Conservation (phyloP, 2,329 filamentous ascomycete species). For the Cytospora mali region DNA sequence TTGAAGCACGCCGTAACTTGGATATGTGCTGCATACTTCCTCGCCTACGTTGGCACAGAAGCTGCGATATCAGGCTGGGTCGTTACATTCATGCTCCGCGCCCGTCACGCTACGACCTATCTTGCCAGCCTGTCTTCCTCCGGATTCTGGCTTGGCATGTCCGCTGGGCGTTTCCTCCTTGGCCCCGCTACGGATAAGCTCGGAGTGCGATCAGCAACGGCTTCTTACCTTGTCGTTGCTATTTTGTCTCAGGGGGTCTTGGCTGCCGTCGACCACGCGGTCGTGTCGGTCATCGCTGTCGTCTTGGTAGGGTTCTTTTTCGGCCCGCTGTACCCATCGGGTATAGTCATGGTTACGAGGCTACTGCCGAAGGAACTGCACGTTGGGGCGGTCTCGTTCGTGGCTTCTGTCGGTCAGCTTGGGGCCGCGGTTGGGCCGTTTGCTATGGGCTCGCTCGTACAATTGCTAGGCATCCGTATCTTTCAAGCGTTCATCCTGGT, state of each 20-base stretch:
- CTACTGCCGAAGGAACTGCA: conserved; percentile 44
- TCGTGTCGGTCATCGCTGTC: conserved; percentile 38
- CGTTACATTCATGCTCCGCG: conserved; percentile 47
- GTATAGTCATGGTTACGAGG: conserved; percentile 41
- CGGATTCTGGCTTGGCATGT: conserved; percentile 49
- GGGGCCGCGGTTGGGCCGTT: conserved; percentile 48
- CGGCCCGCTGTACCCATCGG: conserved; percentile 47
- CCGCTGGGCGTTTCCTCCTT: conserved; percentile 41
- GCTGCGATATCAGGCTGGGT: conserved; percentile 50
- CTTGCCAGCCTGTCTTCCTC: conserved; percentile 45
- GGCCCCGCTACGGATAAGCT: conserved; percentile 38
- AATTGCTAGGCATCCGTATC: conserved; percentile 41
- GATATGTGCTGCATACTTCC: conserved; percentile 46
- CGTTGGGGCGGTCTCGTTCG: conserved; percentile 47
- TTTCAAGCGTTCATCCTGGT: conserved; percentile 38
- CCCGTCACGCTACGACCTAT: conserved; percentile 40
- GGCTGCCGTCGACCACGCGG: conserved; percentile 27
- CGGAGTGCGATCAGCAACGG: conserved; percentile 34
- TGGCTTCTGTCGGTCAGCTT: conserved; percentile 46
- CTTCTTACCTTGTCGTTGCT: conserved; percentile 33
- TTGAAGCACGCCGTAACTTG: conserved; percentile 42
- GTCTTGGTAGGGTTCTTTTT: conserved; percentile 42
- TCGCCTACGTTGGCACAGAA: conserved; percentile 49
- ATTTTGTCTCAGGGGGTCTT: conserved; percentile 31
- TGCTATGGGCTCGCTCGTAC: conserved; percentile 44